Evolutionary conservation across 768 basidiomycete genomes (phyloP).

Genomic region (Trametes sanguinea): DNA sequence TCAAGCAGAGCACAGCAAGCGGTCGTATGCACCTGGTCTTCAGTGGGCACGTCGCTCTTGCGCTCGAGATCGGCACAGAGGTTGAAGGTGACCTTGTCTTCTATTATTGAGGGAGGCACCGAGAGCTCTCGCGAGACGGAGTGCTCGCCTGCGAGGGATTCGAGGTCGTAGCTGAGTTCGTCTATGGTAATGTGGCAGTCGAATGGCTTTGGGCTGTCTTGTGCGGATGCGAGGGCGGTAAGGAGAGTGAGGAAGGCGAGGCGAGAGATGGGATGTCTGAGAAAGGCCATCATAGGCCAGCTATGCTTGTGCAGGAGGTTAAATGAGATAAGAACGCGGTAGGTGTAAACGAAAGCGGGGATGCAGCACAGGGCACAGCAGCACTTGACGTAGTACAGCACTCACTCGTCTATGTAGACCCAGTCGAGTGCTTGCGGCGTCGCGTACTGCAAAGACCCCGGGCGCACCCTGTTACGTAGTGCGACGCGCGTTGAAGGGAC

Average conservation of each 20-base stretch:
- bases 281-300: constrained; percentile 13
- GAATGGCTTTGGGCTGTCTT: constrained; percentile 46
- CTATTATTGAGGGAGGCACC: constrained; percentile 63
- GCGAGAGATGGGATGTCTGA: constrained; percentile 15
- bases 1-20: not conserved
- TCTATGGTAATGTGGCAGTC: constrained; percentile 52
- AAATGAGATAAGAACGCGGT: too few species aligned
- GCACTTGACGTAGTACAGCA: too few species aligned
- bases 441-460: constrained; percentile 19
- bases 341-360: too few species aligned
- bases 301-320: not conserved
- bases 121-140: constrained; percentile 51
- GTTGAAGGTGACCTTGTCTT: constrained; percentile 65
- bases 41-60: constrained; percentile 46
- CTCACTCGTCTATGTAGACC: too few species aligned
- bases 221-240: constrained; percentile 25
- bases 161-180: constrained; percentile 61
- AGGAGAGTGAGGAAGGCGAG: constrained; percentile 24
- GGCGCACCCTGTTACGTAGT: constrained; percentile 21
- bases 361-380: too few species aligned
- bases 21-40: constrained; percentile 66
- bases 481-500: constrained; percentile 29
- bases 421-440: not conserved
- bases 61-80: constrained; percentile 61
- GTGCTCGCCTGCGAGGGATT: constrained; percentile 52